phyloP scores from a whole-genome alignment of 2,329 filamentous ascomycete genomes.

The Proliferodiscus dingleyae region DNA sequence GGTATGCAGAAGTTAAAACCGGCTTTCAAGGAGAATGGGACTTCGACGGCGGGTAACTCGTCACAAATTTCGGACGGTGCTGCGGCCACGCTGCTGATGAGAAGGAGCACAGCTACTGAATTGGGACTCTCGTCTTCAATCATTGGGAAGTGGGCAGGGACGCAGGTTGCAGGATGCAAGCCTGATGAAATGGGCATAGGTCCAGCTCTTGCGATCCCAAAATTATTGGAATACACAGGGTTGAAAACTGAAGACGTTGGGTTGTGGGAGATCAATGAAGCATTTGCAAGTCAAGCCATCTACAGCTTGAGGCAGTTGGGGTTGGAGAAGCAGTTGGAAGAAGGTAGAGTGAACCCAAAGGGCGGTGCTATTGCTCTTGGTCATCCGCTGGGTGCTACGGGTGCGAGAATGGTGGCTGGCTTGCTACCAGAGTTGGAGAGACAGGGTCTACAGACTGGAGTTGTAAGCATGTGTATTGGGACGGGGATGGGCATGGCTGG shows the following conservation, averaged over 20 bases:
- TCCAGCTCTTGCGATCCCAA: slow-evolving; percentile 80
- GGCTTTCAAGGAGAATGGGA: slow-evolving; percentile 70
- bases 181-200: slow-evolving; percentile 96
- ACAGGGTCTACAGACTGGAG: slow-evolving; percentile 67
- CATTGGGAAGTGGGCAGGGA: slow-evolving; percentile 77
- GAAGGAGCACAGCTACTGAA: slow-evolving; percentile 69
- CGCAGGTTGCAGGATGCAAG: slow-evolving; percentile 69
- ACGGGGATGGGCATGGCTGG: slow-evolving; percentile 76
- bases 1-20: slow-evolving; percentile 77
- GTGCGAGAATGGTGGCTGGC: slow-evolving; percentile 68
- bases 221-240: slow-evolving; percentile 65
- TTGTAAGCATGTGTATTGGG: slow-evolving; percentile 86
- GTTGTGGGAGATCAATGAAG: slow-evolving; percentile 93
- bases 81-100: slow-evolving; percentile 77
- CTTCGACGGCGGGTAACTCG: slow-evolving; percentile 80
- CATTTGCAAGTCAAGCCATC: slow-evolving; percentile 61
- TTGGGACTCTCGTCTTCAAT: slow-evolving; percentile 66
- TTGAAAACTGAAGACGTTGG: slow-evolving; percentile 65
- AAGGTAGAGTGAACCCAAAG: slow-evolving; percentile 78
- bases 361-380: slow-evolving; percentile 90
- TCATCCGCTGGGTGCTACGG: slow-evolving; percentile 85
- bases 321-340: slow-evolving; percentile 55
- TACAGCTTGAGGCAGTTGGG: slow-evolving; percentile 70
- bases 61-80: slow-evolving; percentile 86
- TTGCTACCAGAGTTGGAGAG: slow-evolving; percentile 63